Evolutionary conservation across 2,329 filamentous ascomycete species (phyloP).

Genomic region (Lizonia empirigonia): DNA sequence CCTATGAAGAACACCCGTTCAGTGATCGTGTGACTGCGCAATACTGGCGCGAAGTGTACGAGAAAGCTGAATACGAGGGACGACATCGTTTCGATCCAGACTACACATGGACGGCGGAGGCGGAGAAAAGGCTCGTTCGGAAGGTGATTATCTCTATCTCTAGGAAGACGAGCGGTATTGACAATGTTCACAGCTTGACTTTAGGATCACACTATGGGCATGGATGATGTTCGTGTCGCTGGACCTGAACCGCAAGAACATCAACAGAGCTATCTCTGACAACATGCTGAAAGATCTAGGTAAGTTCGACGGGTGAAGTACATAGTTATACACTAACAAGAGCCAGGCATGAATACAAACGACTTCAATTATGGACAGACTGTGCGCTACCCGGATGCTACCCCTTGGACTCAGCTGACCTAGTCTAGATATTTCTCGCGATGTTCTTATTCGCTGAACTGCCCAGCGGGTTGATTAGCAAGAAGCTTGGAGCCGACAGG

Average conservation of each 20-base stretch:
- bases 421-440: conserved; percentile 37
- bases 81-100: conserved; percentile 57
- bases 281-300: conserved; percentile 37
- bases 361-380: conserved; percentile 45
- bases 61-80: conserved; percentile 42
- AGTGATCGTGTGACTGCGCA: conserved; percentile 30
- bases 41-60: conserved; percentile 35
- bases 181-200: conserved; percentile 29
- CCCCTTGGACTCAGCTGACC: not conserved
- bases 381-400: conserved; percentile 41
- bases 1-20: conserved; percentile 30
- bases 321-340: no score
- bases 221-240: conserved; percentile 59
- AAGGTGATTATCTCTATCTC: conserved; percentile 43
- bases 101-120: conserved; percentile 53
- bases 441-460: conserved; percentile 57
- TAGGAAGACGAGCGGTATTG: not conserved
- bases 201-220: conserved; percentile 36
- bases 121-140: conserved; percentile 54
- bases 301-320: conserved; percentile 33
- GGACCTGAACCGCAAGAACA: conserved; percentile 56
- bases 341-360: conserved; percentile 36
- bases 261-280: conserved; percentile 51
- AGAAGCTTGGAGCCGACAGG: conserved; percentile 57
- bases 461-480: conserved; percentile 58